A percentile compares a stretch with the other conserved stretches of the same genome.
Conservation (phyloP, 345 rosid species). For the Trapa bicornis region DNA sequence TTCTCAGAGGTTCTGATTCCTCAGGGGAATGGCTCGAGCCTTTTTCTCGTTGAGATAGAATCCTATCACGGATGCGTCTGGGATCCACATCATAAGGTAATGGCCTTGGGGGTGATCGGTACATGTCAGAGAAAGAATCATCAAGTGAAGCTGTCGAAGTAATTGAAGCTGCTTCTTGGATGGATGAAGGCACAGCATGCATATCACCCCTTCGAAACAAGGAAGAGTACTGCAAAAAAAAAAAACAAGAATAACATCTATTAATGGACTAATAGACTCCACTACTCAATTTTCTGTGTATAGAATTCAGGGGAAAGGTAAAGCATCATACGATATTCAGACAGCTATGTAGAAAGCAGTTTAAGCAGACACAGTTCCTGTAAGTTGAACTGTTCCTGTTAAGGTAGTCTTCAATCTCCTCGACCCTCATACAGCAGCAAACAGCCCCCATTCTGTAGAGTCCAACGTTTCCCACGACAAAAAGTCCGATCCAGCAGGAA, state of each 20-base stretch:
- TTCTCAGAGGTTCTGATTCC: constrained; percentile 74
- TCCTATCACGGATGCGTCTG: constrained; percentile 36
- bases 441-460: constrained; percentile 63
- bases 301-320: background rate
- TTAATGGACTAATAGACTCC: background rate
- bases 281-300: background rate
- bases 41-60: constrained; percentile 66
- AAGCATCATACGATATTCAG: constrained; percentile 43
- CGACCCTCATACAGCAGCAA: constrained; percentile 64
- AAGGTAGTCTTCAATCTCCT: constrained; percentile 65
- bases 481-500: background rate
- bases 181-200: constrained; percentile 61
- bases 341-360: constrained; percentile 67
- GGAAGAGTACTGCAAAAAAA: constrained; percentile 41
- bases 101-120: constrained; percentile 86
- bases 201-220: constrained; percentile 70
- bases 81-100: constrained; percentile 85
- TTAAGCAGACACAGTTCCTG: constrained; percentile 74
- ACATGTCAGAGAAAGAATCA: constrained; percentile 76
- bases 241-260: background rate
- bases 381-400: constrained; percentile 57
- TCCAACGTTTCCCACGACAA: background rate
- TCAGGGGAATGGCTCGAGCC: constrained; percentile 81
- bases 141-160: constrained; percentile 55
- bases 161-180: constrained; percentile 58